Evolutionary conservation across 192 early-diverging fungal species (phyloP), one percentile per base, ranked within the genome.

Genomic region (Neocallimastix lanati): DNA sequence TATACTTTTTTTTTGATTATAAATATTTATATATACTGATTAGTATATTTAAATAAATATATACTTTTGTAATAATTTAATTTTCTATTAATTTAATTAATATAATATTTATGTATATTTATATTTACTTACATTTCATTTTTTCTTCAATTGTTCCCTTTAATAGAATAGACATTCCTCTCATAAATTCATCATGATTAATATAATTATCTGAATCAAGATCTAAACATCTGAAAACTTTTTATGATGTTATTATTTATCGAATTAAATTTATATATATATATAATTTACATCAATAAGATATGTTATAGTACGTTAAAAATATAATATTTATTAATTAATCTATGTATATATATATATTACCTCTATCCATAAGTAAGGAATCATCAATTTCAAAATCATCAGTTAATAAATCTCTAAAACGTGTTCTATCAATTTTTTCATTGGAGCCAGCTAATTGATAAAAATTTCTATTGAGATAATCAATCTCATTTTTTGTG

Each of bases 201-300:
- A 90, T 86, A 81, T 88, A 89, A 67, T 89, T 89, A 84, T 90
- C 89, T 28, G 89, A 85, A 77, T 90, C 89, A 1, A 84, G 77
- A 77, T 90, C 89, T 81, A 90, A 90, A 82, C 86, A 86, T 29
- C 89, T 83, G 81, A 90, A 90, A 15, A 90, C 89, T 90, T 76
- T 25, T n/a, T 6, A 6, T 28, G 11, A 6, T 28, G 11, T 29
- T 28, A 28, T 77, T 28, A 29, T 77, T 77, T 6, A 6, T 28
- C 2, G n/a, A n/a, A n/a, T n/a, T n/a, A n/a, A n/a, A n/a, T n/a
- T n/a, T n/a, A n/a, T n/a, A n/a, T n/a, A n/a, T n/a, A n/a, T n/a
- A n/a, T n/a, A n/a, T n/a, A n/a, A n/a, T n/a, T n/a, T n/a, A n/a
- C n/a, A n/a, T n/a, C n/a, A n/a, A n/a, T n/a, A n/a, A n/a, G n/a